Conservation (phyloP, 1,284 basidiomycete species). For the Cryptococcus hybrid region DNA sequence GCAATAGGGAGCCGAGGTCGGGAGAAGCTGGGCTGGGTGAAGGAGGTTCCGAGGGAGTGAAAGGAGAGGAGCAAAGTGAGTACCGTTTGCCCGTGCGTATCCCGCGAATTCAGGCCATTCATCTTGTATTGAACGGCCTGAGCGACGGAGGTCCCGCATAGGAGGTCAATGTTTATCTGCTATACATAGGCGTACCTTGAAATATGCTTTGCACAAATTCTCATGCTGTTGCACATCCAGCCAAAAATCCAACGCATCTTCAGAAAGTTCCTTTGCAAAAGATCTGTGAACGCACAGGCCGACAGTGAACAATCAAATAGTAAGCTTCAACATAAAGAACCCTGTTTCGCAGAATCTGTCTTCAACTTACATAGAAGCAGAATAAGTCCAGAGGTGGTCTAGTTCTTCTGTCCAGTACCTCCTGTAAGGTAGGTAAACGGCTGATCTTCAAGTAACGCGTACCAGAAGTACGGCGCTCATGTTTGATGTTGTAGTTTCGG, state of each 20-base stretch:
- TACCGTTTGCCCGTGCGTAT: conserved; percentile 61
- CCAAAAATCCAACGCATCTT: conserved; percentile 98
- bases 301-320: background rate
- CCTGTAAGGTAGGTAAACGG: conserved; percentile 60
- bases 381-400: conserved; percentile 94
- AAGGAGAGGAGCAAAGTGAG: conserved; percentile 70
- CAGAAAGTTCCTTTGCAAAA: conserved; percentile 94
- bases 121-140: conserved; percentile 83
- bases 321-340: no score
- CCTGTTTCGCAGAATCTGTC: no score
- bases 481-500: conserved; percentile 9
- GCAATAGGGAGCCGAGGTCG: background rate
- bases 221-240: conserved; percentile 99
- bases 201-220: conserved; percentile 95
- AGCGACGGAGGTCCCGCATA: conserved; percentile 76
- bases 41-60: conserved; percentile 12
- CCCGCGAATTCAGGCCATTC: conserved; percentile 98
- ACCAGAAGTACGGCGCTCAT: conserved; percentile 29
- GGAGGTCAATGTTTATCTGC: background rate
- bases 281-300: conserved; percentile 38
- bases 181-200: conserved; percentile 60
- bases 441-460: conserved; percentile 45
- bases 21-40: conserved; percentile 8
- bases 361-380: conserved; percentile 83
- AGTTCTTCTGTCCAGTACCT: conserved; percentile 82